Conservation (phyloP, 2,329 filamentous ascomycete genomes). For the Zelopaecilomyces penicillatus region DNA sequence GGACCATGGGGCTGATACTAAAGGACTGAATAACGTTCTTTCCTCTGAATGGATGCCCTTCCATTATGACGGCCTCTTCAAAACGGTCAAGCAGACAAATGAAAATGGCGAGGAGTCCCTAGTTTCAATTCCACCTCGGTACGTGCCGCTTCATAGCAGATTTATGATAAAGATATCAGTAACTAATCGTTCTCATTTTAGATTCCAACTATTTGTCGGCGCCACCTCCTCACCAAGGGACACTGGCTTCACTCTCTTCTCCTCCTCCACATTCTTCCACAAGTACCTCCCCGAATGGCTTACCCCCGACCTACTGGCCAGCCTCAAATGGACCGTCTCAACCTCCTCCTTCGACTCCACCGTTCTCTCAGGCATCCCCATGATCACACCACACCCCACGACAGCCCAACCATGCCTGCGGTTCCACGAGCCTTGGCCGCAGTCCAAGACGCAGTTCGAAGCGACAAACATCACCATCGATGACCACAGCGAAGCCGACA, state of each 20-base stretch:
- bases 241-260: slow-evolving; percentile 47
- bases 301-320: slow-evolving; percentile 26
- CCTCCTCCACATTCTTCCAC: slow-evolving; percentile 41
- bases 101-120: slow-evolving; percentile 31
- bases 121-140: slow-evolving; percentile 35
- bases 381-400: slow-evolving; percentile 37
- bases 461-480: slow-evolving; percentile 37
- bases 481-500: slow-evolving; percentile 20
- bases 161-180: not conserved
- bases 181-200: slow-evolving; percentile 9
- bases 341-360: slow-evolving; percentile 40
- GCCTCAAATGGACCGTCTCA: slow-evolving; percentile 39
- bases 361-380: slow-evolving; percentile 32
- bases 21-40: slow-evolving; percentile 43
- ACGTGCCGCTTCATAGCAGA: slow-evolving; percentile 10
- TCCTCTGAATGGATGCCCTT: slow-evolving; percentile 48
- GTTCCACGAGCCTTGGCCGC: slow-evolving; percentile 48
- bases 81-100: slow-evolving; percentile 33
- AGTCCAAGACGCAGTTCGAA: slow-evolving; percentile 42
- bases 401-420: slow-evolving; percentile 40
- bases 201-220: slow-evolving; percentile 46
- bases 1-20: slow-evolving; percentile 34
- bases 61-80: slow-evolving; percentile 51
- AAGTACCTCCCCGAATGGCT: slow-evolving; percentile 33
- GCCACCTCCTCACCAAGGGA: slow-evolving; percentile 37